Percentiles rank a stretch among this genome's conserved stretches.
These are phyloP conservation scores for Naumovozyma baii DNA, from an alignment of 805 yeast species.

Conservation along the genomic window DNA sequence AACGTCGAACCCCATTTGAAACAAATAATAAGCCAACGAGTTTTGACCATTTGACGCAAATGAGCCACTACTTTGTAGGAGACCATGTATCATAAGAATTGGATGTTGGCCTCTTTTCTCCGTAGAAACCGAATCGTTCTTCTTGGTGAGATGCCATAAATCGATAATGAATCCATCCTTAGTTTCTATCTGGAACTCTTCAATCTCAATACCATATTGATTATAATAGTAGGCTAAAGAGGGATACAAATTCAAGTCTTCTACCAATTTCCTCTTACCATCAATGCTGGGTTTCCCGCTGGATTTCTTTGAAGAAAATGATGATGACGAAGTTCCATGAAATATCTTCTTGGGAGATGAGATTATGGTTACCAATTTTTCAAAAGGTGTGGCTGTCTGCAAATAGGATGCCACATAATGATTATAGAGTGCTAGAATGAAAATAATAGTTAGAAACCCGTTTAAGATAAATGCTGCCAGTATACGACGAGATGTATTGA, in stretches of 20 bases:
- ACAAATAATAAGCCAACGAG: constrained; percentile 55
- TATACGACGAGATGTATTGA: constrained; percentile 6
- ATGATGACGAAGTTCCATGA: constrained; percentile 5
- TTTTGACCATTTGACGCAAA: constrained; percentile 70
- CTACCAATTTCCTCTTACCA: constrained; percentile 5
- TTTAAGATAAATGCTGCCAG: constrained; percentile 11
- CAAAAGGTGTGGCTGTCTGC: neutral
- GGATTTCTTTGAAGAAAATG: constrained; percentile 5
- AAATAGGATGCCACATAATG: constrained; percentile 16
- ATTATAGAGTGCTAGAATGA: constrained; percentile 17
- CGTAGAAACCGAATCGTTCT: constrained; percentile 2
- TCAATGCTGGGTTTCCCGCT: constrained; percentile 1
- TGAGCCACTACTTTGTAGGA: constrained; percentile 79
- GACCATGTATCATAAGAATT: constrained; percentile 71
- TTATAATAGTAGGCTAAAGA: constrained; percentile 61
- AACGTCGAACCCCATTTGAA: constrained; percentile 60
- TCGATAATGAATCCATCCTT: constrained; percentile 69
- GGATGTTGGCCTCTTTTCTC: constrained; percentile 41
- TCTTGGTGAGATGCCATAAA: constrained; percentile 39
- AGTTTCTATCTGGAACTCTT: constrained; percentile 53
- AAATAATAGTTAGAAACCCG: constrained; percentile 14
- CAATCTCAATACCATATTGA: constrained; percentile 49
- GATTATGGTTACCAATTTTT: neutral
- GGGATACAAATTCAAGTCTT: constrained; percentile 33
- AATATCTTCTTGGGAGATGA: neutral